Evolutionary conservation across 371 early-diverging fungal genomes (phyloP), one percentile per base, ranked within the genome.

Genomic region (Actinomortierella ambigua): DNA sequence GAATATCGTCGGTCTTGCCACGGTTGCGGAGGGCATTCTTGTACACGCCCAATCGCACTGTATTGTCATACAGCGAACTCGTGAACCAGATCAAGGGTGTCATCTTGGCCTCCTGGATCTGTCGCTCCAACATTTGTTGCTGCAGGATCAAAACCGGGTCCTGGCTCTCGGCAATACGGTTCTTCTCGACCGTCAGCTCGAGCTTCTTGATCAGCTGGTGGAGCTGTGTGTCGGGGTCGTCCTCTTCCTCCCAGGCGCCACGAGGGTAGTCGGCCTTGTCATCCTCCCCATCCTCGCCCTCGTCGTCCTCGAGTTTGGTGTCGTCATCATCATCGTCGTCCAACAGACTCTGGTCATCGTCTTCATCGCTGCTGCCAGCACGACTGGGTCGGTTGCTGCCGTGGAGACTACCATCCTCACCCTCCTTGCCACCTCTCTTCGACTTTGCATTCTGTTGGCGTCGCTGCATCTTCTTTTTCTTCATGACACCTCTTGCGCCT

Each of bases 21-120:
- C 48, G 52, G 52, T 65, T 64, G 2, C 61, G 65, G 26, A 88
- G 57, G 7, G 88, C 63, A 51, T 80, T 82, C 52, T 83, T 85
- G 68, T 87, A 90, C 23, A 90, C 57, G 14, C 86, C 88, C 40
- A 86, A 69, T 46, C 82, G 83, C 7, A 80, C 57, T 0, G 75
- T 69, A 1, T 65, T 61, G 2, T 71, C 61, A 3, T 69, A 49
- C 24, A 67, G 41, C 1, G 76, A 43, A 20, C 77, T 69, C 22
- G 71, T 80, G 57, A 81, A 86, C 87, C 86, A 88, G 5, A 73
- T 51, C 24, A 83, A 50, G 2, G 88, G 77, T 13, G 77, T 66
- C 0, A 66, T 34, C n/a, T 56, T 63, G 23, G 65, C 65, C 6
- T 64, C 69, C 14, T 73, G 59, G 23, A 79, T 49, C 50, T 68